A percentile compares a stretch with the other conserved stretches of the same genome.
Conservation (phyloP, 495 filamentous ascomycete species). For the Xylaria longipes region DNA sequence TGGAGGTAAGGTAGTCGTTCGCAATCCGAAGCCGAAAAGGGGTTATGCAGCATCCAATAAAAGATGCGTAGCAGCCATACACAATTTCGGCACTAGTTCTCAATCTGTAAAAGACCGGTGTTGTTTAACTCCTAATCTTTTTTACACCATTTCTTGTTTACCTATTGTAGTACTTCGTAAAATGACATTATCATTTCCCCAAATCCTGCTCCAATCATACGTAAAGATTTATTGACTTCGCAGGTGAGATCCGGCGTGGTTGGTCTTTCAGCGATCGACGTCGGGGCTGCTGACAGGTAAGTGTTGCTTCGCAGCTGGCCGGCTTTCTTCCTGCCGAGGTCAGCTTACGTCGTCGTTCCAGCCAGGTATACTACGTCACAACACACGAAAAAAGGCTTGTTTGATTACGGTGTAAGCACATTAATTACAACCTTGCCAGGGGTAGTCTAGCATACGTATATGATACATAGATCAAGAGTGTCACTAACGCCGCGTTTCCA, state of each 20-base stretch:
- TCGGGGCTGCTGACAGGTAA: conserved; percentile 16
- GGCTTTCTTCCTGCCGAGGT: conserved; percentile 1
- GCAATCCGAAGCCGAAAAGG: conserved; percentile 10
- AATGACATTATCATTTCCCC: neutral
- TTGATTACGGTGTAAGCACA: conserved; percentile 8
- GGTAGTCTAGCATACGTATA: conserved; percentile 1
- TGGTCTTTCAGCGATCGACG: conserved; percentile 2
- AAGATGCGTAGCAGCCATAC: neutral
- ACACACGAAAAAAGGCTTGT: neutral
- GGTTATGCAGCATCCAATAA: neutral
- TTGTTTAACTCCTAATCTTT: neutral
- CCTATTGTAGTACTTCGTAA: neutral
- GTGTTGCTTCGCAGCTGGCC: neutral
- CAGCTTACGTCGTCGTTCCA: neutral
- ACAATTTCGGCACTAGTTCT: neutral
- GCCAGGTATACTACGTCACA: neutral
- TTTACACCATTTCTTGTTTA: neutral
- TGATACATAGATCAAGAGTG: neutral
- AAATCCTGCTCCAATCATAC: neutral
- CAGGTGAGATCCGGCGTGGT: neutral
- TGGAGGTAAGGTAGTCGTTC: neutral
- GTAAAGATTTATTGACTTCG: neutral
- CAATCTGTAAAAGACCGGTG: neutral
- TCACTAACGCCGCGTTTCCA: neutral
- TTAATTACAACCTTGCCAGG: neutral